phyloP scores from a whole-genome alignment of 225 moss, liverwort and hornwort species.

The Sphagnum contortum region DNA sequence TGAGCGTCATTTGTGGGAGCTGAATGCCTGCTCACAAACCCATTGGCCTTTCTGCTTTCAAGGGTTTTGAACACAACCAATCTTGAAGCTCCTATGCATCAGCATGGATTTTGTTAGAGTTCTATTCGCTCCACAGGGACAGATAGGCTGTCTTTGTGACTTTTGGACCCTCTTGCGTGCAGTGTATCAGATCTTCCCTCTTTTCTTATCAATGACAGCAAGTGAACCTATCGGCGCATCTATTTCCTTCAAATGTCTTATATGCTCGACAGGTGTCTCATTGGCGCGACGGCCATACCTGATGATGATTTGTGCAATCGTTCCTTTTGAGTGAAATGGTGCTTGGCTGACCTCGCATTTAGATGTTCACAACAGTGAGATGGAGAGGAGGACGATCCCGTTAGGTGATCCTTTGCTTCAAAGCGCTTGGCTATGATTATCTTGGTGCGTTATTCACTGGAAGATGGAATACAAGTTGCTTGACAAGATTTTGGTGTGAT shows the following conservation, averaged over 20 bases:
- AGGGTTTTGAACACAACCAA: no score
- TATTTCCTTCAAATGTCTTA: constrained; percentile 26
- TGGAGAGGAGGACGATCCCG: constrained; percentile 54
- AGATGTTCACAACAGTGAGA: constrained; percentile 45
- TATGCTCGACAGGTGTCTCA: constrained; percentile 38
- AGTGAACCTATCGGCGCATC: constrained; percentile 34
- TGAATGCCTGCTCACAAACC: no score
- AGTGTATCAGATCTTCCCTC: constrained; percentile 52
- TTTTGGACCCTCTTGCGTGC: constrained; percentile 65
- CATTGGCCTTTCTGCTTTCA: no score
- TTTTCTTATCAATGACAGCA: constrained; percentile 37
- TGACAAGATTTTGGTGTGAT: constrained; percentile 35
- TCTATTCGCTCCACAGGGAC: constrained; percentile 39
- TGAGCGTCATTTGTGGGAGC: no score
- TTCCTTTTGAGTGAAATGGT: constrained; percentile 49
- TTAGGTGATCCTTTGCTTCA: constrained; percentile 22
- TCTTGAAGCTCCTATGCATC: constrained; percentile 10
- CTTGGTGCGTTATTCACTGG: constrained; percentile 50
- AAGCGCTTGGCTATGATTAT: constrained; percentile 39
- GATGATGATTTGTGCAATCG: constrained; percentile 50
- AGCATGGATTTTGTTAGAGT: constrained; percentile 35
- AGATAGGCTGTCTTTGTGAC: constrained; percentile 55
- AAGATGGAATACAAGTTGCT: constrained; percentile 27
- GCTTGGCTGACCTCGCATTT: constrained; percentile 45
- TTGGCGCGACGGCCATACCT: constrained; percentile 59